A percentile compares a stretch with the other conserved stretches of the same genome.
These are phyloP conservation scores for Porcisia deanei DNA, from an alignment of 208 protist species.

Conservation along the genomic window DNA sequence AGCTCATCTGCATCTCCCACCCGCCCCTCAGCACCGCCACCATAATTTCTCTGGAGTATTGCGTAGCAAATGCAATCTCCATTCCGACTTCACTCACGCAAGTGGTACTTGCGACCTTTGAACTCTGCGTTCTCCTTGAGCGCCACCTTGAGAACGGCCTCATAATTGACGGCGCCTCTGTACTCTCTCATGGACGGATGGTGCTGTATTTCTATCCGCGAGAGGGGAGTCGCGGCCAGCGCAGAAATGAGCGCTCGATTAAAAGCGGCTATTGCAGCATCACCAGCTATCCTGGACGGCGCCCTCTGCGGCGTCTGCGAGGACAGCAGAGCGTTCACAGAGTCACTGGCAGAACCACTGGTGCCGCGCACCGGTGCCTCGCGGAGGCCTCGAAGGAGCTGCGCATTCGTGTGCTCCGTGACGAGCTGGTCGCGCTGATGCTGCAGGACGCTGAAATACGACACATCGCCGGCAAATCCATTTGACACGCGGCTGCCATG, in stretches of 20 bases:
- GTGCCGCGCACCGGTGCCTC: conserved; percentile 5
- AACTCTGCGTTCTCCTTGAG: conserved; percentile 63
- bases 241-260: conserved; percentile 47
- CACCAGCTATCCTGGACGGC: not conserved
- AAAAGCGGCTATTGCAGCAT: conserved; percentile 31
- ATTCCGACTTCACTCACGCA: conserved; percentile 36
- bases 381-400: conserved; percentile 16
- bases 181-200: conserved; percentile 45
- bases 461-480: conserved; percentile 46
- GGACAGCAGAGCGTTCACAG: conserved; percentile 30
- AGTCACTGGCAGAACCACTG: conserved; percentile 25
- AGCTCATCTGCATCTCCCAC: not conserved
- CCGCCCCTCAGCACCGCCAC: not conserved
- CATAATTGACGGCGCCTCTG: conserved; percentile 40
- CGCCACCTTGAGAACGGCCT: conserved; percentile 49
- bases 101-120: conserved; percentile 58
- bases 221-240: conserved; percentile 40
- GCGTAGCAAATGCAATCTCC: no score
- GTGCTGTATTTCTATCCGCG: conserved; percentile 36
- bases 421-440: conserved; percentile 40
- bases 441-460: conserved; percentile 37
- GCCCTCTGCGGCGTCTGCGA: conserved; percentile 8
- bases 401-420: conserved; percentile 29
- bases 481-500: conserved; percentile 67
- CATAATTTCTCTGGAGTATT: not conserved